Evolutionary conservation across 2,329 filamentous ascomycete genomes (phyloP).

Genomic region (Cordyceps farinosa): DNA sequence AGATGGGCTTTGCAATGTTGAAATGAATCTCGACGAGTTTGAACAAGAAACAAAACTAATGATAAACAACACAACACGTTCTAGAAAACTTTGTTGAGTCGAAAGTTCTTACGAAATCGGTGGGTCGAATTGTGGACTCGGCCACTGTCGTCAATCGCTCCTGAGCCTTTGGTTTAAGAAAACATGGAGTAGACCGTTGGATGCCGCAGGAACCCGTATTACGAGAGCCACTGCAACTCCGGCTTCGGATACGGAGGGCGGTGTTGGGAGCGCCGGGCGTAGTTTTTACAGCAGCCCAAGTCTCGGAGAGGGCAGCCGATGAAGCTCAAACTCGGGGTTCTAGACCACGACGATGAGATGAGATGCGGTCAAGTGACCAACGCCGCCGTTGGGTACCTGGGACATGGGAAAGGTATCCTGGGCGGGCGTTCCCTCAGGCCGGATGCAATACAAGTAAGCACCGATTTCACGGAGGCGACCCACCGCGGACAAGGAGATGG

Average conservation of each 20-base stretch:
- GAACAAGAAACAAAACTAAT: not conserved
- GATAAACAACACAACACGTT: not conserved
- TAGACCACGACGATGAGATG: conserved; percentile 4
- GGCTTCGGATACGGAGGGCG: conserved; percentile 13
- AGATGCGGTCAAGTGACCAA: conserved; percentile 5
- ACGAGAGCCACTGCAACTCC: conserved; percentile 5
- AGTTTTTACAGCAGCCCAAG: not conserved
- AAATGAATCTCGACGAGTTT: not conserved
- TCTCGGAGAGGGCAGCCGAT: not conserved
- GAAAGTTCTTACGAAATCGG: conserved; percentile 17
- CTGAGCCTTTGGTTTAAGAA: conserved; percentile 2
- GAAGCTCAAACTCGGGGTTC: not conserved
- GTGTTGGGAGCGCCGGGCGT: not conserved
- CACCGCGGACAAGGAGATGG: not conserved
- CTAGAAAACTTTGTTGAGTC: not conserved
- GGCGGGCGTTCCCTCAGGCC: not conserved
- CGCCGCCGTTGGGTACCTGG: not conserved
- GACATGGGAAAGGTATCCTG: conserved; percentile 1
- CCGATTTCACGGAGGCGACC: not conserved
- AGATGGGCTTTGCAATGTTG: not conserved
- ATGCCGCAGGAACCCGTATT: conserved; percentile 18
- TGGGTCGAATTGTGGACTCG: conserved; percentile 19
- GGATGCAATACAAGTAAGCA: not conserved
- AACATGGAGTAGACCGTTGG: conserved; percentile 15
- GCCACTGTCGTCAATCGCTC: not conserved